Evolutionary conservation across 345 rosid genomes (phyloP).

Genomic region (Acer yangbiense): DNA sequence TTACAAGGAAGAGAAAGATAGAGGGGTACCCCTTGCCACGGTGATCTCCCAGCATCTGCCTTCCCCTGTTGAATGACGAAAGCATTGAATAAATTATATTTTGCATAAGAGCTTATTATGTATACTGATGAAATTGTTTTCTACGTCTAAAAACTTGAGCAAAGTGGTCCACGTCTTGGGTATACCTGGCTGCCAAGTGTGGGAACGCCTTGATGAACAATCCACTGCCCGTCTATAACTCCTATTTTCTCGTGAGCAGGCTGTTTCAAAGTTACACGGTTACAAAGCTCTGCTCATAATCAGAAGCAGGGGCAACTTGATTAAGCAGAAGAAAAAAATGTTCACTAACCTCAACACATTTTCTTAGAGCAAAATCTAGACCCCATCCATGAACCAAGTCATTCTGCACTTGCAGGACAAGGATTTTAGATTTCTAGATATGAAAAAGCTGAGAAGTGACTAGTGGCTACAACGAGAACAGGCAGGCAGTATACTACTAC

Average conservation of each 20-base stretch:
- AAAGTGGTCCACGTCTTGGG: neutral
- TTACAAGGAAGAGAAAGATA: neutral
- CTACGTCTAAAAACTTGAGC: neutral
- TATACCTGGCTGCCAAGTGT: conserved; percentile 63
- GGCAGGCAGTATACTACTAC: neutral
- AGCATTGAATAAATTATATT: neutral
- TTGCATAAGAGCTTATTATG: neutral
- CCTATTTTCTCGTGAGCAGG: conserved; percentile 76
- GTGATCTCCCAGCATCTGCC: conserved; percentile 45
- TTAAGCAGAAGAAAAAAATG: neutral
- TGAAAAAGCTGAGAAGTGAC: neutral
- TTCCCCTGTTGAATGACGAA: conserved; percentile 43
- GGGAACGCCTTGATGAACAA: conserved; percentile 58
- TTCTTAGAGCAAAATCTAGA: conserved; percentile 59
- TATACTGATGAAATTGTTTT: neutral
- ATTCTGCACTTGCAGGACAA: conserved; percentile 38
- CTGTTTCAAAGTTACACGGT: conserved; percentile 27
- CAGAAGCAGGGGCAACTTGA: neutral
- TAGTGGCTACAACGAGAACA: neutral
- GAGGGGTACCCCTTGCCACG: conserved; percentile 68
- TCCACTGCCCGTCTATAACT: conserved; percentile 64
- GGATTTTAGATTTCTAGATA: neutral
- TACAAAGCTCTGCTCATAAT: neutral
- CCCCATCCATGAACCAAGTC: conserved; percentile 78
- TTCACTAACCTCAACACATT: conserved; percentile 52